Evolutionary conservation across 768 basidiomycete species (phyloP).

Genomic region (Auricularia auricula-judae): DNA sequence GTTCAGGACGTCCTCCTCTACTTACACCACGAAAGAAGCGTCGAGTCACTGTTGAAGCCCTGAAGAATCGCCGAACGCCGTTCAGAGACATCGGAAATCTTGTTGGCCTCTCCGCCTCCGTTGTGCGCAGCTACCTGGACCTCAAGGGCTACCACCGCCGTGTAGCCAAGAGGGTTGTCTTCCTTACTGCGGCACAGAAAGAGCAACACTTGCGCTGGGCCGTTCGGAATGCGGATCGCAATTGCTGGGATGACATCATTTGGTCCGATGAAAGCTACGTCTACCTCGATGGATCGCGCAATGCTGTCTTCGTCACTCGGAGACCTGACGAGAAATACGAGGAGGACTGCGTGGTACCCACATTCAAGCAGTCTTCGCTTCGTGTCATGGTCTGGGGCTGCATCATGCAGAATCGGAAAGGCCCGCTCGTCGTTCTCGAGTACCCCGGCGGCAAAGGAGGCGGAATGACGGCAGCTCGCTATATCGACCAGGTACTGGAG

Average conservation of each 20-base stretch:
- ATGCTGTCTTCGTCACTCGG: conserved; percentile 17
- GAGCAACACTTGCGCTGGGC: conserved; percentile 14
- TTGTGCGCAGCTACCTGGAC: conserved; percentile 11
- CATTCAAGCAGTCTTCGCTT: conserved; percentile 17
- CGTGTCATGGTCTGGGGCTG: conserved; percentile 24
- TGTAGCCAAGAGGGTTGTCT: conserved; percentile 18
- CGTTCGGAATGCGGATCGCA: not conserved
- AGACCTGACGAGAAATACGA: conserved; percentile 14
- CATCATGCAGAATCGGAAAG: conserved; percentile 16
- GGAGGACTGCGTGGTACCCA: conserved; percentile 15
- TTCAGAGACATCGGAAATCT: conserved; percentile 15
- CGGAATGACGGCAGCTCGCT: conserved; percentile 14
- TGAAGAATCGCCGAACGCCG: conserved; percentile 12
- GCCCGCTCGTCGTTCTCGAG: conserved; percentile 18
- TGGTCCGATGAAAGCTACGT: conserved; percentile 22
- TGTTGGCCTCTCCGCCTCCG: conserved; percentile 3
- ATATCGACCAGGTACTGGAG: conserved; percentile 19
- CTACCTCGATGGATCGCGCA: conserved; percentile 12
- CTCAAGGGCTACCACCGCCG: conserved; percentile 13
- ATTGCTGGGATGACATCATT: conserved; percentile 14
- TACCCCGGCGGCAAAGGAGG: conserved; percentile 18
- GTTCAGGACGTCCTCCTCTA: conserved; percentile 14
- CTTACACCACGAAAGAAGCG: conserved; percentile 8
- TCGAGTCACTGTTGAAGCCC: conserved; percentile 9
- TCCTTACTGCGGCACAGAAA: conserved; percentile 12